These are phyloP conservation scores for Tilletia indica DNA, from an alignment of 1,284 basidiomycete species.

Conservation along the genomic window DNA sequence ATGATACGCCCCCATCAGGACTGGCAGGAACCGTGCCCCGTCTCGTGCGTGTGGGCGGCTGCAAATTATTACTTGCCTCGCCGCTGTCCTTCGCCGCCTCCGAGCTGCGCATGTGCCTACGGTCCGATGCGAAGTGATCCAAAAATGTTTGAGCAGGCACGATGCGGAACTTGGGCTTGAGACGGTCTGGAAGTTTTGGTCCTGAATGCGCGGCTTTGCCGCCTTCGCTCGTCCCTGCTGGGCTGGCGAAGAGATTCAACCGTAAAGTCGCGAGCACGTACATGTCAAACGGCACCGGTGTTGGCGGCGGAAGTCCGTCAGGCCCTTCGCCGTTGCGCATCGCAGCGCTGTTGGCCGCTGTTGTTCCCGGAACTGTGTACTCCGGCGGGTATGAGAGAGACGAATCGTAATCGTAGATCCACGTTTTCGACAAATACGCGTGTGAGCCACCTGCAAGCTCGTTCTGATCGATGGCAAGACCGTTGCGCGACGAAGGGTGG, in stretches of 20 bases:
- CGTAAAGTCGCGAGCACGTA: conserved; percentile 27
- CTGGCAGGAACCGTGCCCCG: conserved; percentile 12
- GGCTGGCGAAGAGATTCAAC: not conserved
- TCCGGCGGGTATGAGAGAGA: conserved; percentile 14
- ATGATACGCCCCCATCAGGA: not conserved
- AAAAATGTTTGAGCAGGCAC: conserved; percentile 25
- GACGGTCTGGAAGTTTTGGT: conserved; percentile 7
- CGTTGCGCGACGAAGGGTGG: not conserved
- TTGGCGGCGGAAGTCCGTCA: not conserved
- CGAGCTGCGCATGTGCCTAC: conserved; percentile 33
- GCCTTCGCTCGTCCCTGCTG: not conserved
- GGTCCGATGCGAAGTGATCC: conserved; percentile 35
- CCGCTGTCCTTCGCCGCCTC: not conserved
- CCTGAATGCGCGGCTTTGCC: not conserved
- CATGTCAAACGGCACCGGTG: conserved; percentile 18
- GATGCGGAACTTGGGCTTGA: conserved; percentile 27
- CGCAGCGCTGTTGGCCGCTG: not conserved
- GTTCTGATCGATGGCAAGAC: not conserved
- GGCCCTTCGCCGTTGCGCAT: not conserved
- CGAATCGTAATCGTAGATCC: conserved; percentile 43
- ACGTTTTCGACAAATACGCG: conserved; percentile 19
- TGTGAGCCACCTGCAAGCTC: not conserved
- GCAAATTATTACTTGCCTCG: conserved; percentile 6
- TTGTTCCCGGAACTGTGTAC: not conserved
- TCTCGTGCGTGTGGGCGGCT: conserved; percentile 14